phyloP scores from a whole-genome alignment of 192 early-diverging fungal species.

The Allomyces macrogynus region DNA sequence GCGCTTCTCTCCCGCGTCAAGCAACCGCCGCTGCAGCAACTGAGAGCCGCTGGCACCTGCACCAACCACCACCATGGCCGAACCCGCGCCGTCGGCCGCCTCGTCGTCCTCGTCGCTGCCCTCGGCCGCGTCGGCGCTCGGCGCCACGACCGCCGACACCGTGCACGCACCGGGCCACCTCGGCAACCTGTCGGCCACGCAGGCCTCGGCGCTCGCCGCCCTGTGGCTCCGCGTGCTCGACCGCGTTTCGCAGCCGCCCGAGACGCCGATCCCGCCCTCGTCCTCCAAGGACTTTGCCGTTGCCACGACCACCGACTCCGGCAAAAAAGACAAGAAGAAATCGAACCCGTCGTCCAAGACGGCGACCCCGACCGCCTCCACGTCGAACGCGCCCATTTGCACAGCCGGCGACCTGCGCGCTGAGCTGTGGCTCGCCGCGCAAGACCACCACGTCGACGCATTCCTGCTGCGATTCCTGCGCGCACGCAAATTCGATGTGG shows the following conservation, averaged over 20 bases:
- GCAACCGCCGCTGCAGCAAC: too few relatives aligned
- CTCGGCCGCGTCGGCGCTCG: not conserved
- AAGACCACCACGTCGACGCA: conserved; percentile 47
- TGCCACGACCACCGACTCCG: too few relatives aligned
- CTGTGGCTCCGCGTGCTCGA: not conserved
- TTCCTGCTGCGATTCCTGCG: conserved; percentile 62
- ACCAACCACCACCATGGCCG: too few relatives aligned
- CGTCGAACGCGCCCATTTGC: not conserved
- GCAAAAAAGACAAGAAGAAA: too few relatives aligned
- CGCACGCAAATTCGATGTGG: conserved; percentile 72
- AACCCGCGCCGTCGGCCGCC: not conserved
- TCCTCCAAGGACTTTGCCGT: too few relatives aligned
- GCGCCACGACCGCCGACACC: too few relatives aligned
- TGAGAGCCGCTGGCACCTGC: too few relatives aligned
- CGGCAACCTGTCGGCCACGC: conserved; percentile 1
- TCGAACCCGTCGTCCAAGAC: not conserved
- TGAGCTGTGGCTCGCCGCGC: conserved; percentile 39
- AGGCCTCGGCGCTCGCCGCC: not conserved
- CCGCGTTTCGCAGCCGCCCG: not conserved
- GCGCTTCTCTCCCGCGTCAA: too few relatives aligned
- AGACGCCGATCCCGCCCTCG: not conserved
- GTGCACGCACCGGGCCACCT: not conserved
- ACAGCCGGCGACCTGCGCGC: conserved; percentile 18
- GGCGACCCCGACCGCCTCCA: not conserved
- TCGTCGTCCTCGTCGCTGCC: not conserved